Evolutionary conservation across 2,329 filamentous ascomycete genomes (phyloP), one percentile per base, ranked within the genome.

Genomic region (Phialocephala subalpina): DNA sequence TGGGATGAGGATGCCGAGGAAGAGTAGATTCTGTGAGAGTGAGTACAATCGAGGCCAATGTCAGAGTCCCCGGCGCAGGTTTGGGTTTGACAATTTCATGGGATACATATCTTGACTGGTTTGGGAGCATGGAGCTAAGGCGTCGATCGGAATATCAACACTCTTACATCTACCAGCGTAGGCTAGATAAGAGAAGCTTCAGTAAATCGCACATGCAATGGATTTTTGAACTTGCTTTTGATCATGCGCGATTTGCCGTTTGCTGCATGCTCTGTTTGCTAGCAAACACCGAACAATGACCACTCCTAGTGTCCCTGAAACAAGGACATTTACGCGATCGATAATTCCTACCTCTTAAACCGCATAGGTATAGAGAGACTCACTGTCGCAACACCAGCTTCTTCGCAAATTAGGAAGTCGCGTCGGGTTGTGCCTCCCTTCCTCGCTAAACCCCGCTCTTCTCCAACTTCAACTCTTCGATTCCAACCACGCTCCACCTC

Each of bases 1-100:
- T 72, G 92, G 67, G 91, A 94, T 68, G 92, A 90, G 66, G 84
- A 87, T 20, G 73, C 53, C n/a, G 76, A 78, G 20, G 76, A 77
- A 40, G 76, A 77, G 16, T 75, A 66, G 53, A 60, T 57, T n/a
- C 12, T 53, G 12, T 20, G 20, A n/a, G 27, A 25, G 27, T 27
- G 47, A 20, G 22, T 33, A 33, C 29, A 33, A 33, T 33, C 29
- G 9, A 9, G 29, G 29, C 29, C 9, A 33, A 33, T 33, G 29
- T 33, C 9, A 33, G 29, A 33, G 29, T 33, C 4, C 29, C 29
- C 29, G 29, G 29, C 29, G 29, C 29, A 33, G 29, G 29, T 33
- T 33, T 33, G 29, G 29, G 4, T 33, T 33, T 33, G 29, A 33
- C 4, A 4, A 33, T 33, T 33, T 33, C 29, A 33, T 33, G 29